Percentiles rank a stretch among this genome's conserved stretches.
These are phyloP conservation scores for Ilyonectria sp. DNA, from an alignment of 2,329 filamentous ascomycete species.

Conservation along the genomic window DNA sequence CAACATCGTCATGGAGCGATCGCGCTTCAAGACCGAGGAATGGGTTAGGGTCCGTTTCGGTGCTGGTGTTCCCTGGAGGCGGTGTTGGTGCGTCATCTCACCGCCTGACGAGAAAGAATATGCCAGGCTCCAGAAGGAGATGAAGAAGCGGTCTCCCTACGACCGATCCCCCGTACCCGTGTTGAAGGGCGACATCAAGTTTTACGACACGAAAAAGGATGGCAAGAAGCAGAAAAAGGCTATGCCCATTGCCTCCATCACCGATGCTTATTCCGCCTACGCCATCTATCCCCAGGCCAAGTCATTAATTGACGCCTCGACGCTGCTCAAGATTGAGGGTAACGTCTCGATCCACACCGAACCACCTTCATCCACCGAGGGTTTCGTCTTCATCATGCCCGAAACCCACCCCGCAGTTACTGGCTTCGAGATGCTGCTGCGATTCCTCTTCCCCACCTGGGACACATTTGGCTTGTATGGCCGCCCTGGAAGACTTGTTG, in stretches of 20 bases:
- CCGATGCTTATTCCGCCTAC: constrained; percentile 91
- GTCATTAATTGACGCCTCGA: constrained; percentile 93
- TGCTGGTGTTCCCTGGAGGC: constrained; percentile 94
- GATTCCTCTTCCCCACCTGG: constrained; percentile 93
- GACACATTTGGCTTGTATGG: constrained; percentile 95
- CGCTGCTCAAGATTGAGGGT: constrained; percentile 93
- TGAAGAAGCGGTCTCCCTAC: constrained; percentile 88
- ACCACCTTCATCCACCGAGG: constrained; percentile 84
- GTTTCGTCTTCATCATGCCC: constrained; percentile 98
- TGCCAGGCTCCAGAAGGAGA: constrained; percentile 84
- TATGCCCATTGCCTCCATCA: constrained; percentile 91
- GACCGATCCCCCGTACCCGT: constrained; percentile 77
- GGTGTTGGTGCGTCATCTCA: constrained; percentile 95
- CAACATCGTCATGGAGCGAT: constrained; percentile 86
- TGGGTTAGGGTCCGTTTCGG: constrained; percentile 97
- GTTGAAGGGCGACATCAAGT: constrained; percentile 91
- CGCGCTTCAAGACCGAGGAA: constrained; percentile 84
- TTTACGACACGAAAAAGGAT: constrained; percentile 85
- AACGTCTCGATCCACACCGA: constrained; percentile 88
- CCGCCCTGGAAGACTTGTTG: constrained; percentile 86
- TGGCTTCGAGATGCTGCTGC: constrained; percentile 95
- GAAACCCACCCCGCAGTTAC: constrained; percentile 92
- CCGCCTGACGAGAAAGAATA: constrained; percentile 96
- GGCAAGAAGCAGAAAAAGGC: constrained; percentile 93
- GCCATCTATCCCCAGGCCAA: constrained; percentile 97